Conservation (phyloP, 495 filamentous ascomycete genomes). For the Penicillium crystallinum region DNA sequence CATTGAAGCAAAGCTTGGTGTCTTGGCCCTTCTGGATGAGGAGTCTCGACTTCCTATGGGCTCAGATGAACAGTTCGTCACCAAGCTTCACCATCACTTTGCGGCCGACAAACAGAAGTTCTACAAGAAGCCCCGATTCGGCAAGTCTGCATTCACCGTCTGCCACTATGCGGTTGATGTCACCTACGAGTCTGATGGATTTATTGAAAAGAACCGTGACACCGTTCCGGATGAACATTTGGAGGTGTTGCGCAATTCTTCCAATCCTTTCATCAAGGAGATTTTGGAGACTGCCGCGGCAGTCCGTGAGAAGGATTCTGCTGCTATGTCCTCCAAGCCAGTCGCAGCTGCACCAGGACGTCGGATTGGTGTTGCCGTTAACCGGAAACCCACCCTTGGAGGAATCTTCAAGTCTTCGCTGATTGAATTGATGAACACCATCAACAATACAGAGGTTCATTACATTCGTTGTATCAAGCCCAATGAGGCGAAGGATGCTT, state of each 20-base stretch:
- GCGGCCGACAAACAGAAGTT: conserved; percentile 88
- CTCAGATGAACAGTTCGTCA: conserved; percentile 95
- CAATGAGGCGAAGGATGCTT: conserved; percentile 93
- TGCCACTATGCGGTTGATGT: conserved; percentile 99
- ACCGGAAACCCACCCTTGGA: conserved; percentile 93
- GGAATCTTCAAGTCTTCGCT: conserved; percentile 98
- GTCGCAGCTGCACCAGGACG: conserved; percentile 62
- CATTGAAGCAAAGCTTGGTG: conserved; percentile 94
- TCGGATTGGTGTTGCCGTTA: conserved; percentile 83
- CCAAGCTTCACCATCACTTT: conserved; percentile 94
- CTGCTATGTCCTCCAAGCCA: conserved; percentile 65
- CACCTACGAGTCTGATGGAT: conserved; percentile 99
- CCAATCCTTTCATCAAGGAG: conserved; percentile 77
- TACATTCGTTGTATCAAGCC: conserved; percentile 99
- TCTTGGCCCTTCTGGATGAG: conserved; percentile 89
- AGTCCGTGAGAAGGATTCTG: conserved; percentile 84
- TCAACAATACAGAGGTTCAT: conserved; percentile 96
- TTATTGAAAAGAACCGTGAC: conserved; percentile 99
- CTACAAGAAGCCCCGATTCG: conserved; percentile 97
- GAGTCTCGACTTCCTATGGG: conserved; percentile 96
- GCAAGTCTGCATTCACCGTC: conserved; percentile 95
- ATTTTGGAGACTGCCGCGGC: conserved; percentile 81
- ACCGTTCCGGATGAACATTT: conserved; percentile 98
- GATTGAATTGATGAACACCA: conserved; percentile 97
- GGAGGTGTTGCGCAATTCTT: conserved; percentile 79